These are phyloP conservation scores for Durio zibethinus DNA, from an alignment of 345 rosid genomes.

Conservation along the genomic window DNA sequence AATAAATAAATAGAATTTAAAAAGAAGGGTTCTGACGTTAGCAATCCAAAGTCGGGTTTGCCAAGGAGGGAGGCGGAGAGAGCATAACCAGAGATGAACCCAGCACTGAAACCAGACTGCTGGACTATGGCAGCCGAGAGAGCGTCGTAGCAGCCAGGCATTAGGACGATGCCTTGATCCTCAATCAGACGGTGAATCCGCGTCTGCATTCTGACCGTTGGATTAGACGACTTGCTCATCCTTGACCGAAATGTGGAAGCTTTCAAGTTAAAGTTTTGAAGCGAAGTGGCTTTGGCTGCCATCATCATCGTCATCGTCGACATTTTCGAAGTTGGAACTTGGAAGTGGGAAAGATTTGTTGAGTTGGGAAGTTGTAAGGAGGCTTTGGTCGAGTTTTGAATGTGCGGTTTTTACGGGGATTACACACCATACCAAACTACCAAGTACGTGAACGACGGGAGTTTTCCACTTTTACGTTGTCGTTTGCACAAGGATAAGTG, in stretches of 20 bases:
- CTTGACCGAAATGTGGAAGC: constrained; percentile 10
- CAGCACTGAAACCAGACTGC: constrained; percentile 44
- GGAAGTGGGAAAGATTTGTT: not conserved
- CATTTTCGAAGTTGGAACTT: not conserved
- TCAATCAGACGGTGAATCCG: constrained; percentile 48
- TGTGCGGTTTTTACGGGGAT: not conserved
- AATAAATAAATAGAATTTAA: not conserved
- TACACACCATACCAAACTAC: not conserved
- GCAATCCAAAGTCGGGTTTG: constrained; percentile 54
- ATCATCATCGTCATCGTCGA: constrained; percentile 23
- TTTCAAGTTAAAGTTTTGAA: constrained; percentile 10
- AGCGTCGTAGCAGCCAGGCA: constrained; percentile 58
- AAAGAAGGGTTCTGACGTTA: constrained; percentile 28
- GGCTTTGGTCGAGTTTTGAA: not conserved
- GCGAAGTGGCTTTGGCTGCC: constrained; percentile 22
- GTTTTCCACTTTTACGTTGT: not conserved
- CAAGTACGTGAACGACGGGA: not conserved
- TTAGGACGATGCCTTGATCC: constrained; percentile 40
- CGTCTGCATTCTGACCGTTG: constrained; percentile 41
- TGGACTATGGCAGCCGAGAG: constrained; percentile 48
- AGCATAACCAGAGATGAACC: constrained; percentile 49
- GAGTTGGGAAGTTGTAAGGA: not conserved
- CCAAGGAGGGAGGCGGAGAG: constrained; percentile 48
- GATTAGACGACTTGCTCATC: constrained; percentile 11
- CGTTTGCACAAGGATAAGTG: no score